Evolutionary conservation across 2,329 filamentous ascomycete genomes (phyloP).

Genomic region (Waltergamsia citrina): DNA sequence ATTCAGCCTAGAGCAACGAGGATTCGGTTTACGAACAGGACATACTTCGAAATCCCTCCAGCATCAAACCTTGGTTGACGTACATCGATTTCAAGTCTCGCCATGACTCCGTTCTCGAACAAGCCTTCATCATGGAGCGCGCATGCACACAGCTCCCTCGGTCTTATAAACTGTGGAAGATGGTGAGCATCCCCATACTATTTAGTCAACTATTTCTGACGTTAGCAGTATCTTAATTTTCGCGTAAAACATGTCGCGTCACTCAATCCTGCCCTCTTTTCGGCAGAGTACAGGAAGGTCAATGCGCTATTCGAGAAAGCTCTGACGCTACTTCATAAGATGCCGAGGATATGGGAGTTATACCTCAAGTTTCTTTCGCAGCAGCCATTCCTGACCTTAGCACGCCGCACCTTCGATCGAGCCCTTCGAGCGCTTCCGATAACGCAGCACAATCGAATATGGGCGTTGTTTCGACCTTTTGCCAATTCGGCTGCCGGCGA

Average conservation of each 20-base stretch:
- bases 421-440: conserved; percentile 85
- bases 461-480: conserved; percentile 84
- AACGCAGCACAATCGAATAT: conserved; percentile 92
- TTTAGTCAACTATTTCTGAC: conserved; percentile 2
- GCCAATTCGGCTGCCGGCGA: conserved; percentile 83
- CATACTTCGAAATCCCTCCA: conserved; percentile 74
- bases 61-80: conserved; percentile 87
- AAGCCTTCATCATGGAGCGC: conserved; percentile 79
- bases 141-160: conserved; percentile 83
- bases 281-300: conserved; percentile 80
- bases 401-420: conserved; percentile 82
- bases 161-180: conserved; percentile 98
- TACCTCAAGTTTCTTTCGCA: conserved; percentile 84
- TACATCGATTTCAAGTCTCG: conserved; percentile 88
- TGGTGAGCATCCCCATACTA: conserved; percentile 40
- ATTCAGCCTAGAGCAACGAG: conserved; percentile 57
- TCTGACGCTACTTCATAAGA: conserved; percentile 91
- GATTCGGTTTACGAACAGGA: conserved; percentile 97
- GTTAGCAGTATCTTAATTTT: conserved; percentile 69
- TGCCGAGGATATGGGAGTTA: conserved; percentile 98
- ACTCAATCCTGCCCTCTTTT: conserved; percentile 73
- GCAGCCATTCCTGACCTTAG: conserved; percentile 84
- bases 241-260: conserved; percentile 71
- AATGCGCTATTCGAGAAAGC: conserved; percentile 92
- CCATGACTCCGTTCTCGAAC: conserved; percentile 77